Evolutionary conservation across 768 basidiomycete genomes (phyloP), one percentile per base, ranked within the genome.

Genomic region (Tylopilus intermedius): DNA sequence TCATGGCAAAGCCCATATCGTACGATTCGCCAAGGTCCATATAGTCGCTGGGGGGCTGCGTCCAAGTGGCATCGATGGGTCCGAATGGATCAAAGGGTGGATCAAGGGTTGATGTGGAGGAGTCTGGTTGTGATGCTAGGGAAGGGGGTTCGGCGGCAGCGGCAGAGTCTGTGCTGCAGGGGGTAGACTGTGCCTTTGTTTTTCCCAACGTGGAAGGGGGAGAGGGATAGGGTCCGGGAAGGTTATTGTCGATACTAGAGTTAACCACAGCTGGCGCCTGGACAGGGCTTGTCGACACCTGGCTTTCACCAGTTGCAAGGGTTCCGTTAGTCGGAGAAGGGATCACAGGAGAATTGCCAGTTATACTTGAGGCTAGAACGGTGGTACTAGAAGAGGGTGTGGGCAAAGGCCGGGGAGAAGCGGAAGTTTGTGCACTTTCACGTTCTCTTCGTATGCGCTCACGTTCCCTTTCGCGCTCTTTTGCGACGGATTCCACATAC

Each of bases 381-480:
- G 48, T 54, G 22, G 57, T 51, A 24, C 40, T 55, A 38, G 63
- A 52, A 14, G 58, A 57, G 9, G 66, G 69, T 14, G 66, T 69
- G 4, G 56, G 38, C 46, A 54, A 44, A 30, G 57, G 50, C 13
- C 57, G 58, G 3, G 69, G 63, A 45, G 71, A 70, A 39, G 62
- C 51, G 6, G 68, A 68, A 35, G 61, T 47, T 18, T 67, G 62
- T 24, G 67, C 74, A 35, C 69, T 74, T 60, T 88, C 84, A 18
- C 84, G 72, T 65, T 86, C 87, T 44, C 78, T 73, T 58, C 82
- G 81, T 44, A 89, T 75, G 26, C 87, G 75, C 58, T 90, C 88
- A 6, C 88, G 75, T 65, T 93, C 90, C 51, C 76, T 75, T 55
- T 92, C 90, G 15, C 90, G 75, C 60, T 92, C 90, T 56, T 80